Base-by-base conservation (phyloP, 1,139 yeast genomes). In the Saccharomycopsis hybrid region DNA sequence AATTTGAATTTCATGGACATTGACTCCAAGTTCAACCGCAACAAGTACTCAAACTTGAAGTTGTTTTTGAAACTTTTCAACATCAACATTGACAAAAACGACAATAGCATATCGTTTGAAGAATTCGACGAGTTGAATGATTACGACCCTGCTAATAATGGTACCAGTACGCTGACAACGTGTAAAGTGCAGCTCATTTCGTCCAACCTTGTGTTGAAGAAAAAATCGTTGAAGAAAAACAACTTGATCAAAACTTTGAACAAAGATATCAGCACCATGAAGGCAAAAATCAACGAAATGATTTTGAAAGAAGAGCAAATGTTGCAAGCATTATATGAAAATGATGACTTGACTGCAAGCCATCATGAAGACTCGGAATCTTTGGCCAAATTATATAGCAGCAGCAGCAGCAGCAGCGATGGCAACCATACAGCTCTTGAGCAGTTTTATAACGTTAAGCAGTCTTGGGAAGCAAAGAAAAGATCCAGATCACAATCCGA, bases 161-260 rank as follows among this genome's bases (percentile, higher is more conserved):
- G 11, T 7, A 11, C 35, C 7, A 11, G 11, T 31, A 11, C 11
- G 35, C 11, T 8, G 11, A 31, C 35, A 11, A 38, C 33, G 30
- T 53, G 56, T 37, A 38, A 46, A 33, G 30, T 53, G 13, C 56
- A 53, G 38, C 44, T 53, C 5, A 46, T 51, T 37, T 46, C 51
- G 2, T 51, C 56, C 3, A 55, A 51, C 35, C 47, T 48, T 11
- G 11, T 48, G 11, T 38, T 53, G 24, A 51, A 51, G 38, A 51
- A 53, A 31, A 51, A 53, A 31, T 53, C 56, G 2, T 30, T 48
- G 39, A 53, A 48, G 37, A 53, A 53, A 38, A 51, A 43, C 24
- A 41, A 40, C 25, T 49, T 51, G 39, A 46, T 53, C 33, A 53
- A 51, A 30, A 48, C 41, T 32, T 44, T 53, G 37, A 48, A 41